Conservation (phyloP, 2,329 filamentous ascomycete genomes). For the Fusarium continuum region DNA sequence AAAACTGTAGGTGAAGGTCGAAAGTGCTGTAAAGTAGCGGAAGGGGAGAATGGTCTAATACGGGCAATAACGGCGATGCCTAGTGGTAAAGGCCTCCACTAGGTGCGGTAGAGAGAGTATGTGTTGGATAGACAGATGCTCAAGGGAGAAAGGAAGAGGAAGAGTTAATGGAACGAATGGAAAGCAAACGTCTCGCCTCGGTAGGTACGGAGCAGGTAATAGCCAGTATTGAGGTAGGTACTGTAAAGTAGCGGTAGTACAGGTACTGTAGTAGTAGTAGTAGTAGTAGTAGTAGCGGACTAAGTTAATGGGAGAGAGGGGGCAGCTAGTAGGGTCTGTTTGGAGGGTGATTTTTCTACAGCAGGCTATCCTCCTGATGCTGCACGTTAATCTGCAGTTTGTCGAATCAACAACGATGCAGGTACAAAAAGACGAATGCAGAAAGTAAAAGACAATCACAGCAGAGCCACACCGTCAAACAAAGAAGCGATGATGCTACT, state of each 20-base stretch:
- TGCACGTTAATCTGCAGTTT: conserved; percentile 12
- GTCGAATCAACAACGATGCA: conserved; percentile 18
- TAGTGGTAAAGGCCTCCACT: neutral
- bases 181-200: neutral
- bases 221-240: conserved; percentile 9
- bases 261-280: no score
- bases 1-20: neutral
- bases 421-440: conserved; percentile 1
- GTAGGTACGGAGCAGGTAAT: neutral
- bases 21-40: neutral
- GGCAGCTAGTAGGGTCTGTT: conserved; percentile 5
- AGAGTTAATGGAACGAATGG: conserved; percentile 4
- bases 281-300: neutral
- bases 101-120: neutral
- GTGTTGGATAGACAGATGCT: neutral
- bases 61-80: neutral
- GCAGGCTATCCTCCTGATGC: neutral
- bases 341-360: conserved; percentile 1
- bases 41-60: neutral
- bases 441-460: conserved; percentile 2
- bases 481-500: conserved; percentile 29
- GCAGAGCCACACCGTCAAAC: conserved; percentile 22
- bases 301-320: conserved; percentile 9
- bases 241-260: neutral
- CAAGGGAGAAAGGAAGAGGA: neutral